phyloP scores from a whole-genome alignment of 129 eudicot genomes.

The Flaveria bidentis region DNA sequence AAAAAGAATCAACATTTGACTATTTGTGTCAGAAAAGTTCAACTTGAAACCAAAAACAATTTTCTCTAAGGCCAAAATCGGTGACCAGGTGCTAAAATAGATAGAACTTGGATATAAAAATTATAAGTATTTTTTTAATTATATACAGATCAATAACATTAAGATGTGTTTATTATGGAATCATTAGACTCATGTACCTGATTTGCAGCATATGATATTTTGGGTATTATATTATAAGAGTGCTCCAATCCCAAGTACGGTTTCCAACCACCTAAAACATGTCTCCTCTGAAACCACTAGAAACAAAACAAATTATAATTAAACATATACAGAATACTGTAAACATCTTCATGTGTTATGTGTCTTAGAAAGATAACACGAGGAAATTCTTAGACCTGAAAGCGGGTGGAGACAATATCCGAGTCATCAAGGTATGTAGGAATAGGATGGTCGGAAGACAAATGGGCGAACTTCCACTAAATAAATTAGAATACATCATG shows the following conservation, averaged over 20 bases:
- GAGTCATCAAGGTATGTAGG: constrained; percentile 71
- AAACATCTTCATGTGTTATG: too few relatives aligned
- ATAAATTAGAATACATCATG: not conserved
- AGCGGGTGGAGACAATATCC: constrained; percentile 61
- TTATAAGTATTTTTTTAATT: too few relatives aligned
- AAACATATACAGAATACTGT: not conserved
- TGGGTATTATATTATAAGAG: constrained; percentile 46
- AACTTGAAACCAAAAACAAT: not conserved
- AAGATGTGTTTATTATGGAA: not conserved
- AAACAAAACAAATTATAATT: not conserved
- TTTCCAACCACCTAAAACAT: constrained; percentile 77
- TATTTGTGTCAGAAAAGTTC: not conserved
- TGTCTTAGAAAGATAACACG: too few relatives aligned
- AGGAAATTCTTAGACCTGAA: constrained; percentile 47
- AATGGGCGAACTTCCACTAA: constrained; percentile 78
- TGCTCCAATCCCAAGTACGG: constrained; percentile 83
- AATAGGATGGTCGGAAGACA: constrained; percentile 66
- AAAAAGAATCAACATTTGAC: not conserved
- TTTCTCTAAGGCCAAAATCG: not conserved
- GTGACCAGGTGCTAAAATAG: not conserved
- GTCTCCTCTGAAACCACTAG: constrained; percentile 53
- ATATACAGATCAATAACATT: not conserved
- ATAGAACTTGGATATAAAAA: not conserved
- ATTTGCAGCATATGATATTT: constrained; percentile 59
- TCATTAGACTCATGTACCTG: constrained; percentile 41